Base-by-base conservation (phyloP, 805 yeast genomes). In the Saccharomycopsis microspora region DNA sequence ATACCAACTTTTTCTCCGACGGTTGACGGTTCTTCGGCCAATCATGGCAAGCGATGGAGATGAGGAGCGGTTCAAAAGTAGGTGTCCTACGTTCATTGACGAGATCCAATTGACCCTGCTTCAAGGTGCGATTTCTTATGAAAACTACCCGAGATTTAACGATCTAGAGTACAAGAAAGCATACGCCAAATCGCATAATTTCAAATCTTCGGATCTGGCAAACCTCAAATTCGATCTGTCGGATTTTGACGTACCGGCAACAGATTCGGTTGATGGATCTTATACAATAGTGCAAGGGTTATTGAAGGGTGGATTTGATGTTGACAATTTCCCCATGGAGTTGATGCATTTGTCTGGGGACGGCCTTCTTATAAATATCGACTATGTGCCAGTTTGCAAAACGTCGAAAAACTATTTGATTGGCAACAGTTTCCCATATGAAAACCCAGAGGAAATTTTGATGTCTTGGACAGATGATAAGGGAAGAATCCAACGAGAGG, bases 361-460 rank as follows among this genome's bases (percentile, higher is more conserved):
- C 36, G 53, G 53, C 7, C 32, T 49, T n/a, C 29, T 50, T 7
- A 28, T 31, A 29, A 50, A 50, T 11, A 43, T 46, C 32, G 53
- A 50, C 37, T 46, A n/a, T 37, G 27, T 47, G 30, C 53, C 53
- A 9, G 32, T 35, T 10, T 35, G 44, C 42, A 28, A 30, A 5
- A 19, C 38, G 10, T 37, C 38, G 31, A 29, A 41, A 29, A 29
- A 29, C 8, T 40, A 48, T 40, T 8, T 9, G 36, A n/a, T 34
- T 34, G 8, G 8, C 36, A 8, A 34, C 2, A n/a, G 36, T 9
- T 34, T 8, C 10, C 36, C n/a, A 34, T n/a, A 34, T 9, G 36
- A 34, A 8, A 34, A 8, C n/a, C n/a, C 36, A 8, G 36, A 34
- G n/a, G 36, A 9, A 8, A 34, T n/a, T 34, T n/a, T 9, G 10